Evolutionary conservation across 805 yeast species (phyloP).

Genomic region (Schwanniomyces yamadae): DNA sequence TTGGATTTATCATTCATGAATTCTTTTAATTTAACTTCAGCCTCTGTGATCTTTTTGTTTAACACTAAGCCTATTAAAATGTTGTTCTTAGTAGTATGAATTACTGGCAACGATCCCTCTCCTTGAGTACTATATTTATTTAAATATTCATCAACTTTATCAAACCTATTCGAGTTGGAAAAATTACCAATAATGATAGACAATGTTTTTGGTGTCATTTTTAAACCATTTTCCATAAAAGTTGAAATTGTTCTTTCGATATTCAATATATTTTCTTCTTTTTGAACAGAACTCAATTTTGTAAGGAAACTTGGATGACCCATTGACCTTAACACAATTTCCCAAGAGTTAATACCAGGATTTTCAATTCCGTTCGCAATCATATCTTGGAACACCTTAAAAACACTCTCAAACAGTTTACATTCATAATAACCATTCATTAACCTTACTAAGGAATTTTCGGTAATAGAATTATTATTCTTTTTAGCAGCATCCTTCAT

Average conservation of each 20-base stretch:
- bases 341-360: conserved; percentile 58
- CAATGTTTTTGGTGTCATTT: conserved; percentile 49
- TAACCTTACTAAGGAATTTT: conserved; percentile 39
- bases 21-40: conserved; percentile 42
- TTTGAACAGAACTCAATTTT: conserved; percentile 25
- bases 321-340: conserved; percentile 52
- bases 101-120: conserved; percentile 26
- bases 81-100: conserved; percentile 42
- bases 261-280: conserved; percentile 20
- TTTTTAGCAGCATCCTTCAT: conserved; percentile 20
- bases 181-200: conserved; percentile 49
- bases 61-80: conserved; percentile 45
- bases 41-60: conserved; percentile 40
- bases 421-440: conserved; percentile 47
- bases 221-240: conserved; percentile 22
- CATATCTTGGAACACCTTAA: conserved; percentile 52
- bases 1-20: conserved; percentile 30
- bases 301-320: conserved; percentile 30
- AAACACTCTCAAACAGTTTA: conserved; percentile 34
- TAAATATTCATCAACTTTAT: conserved; percentile 43
- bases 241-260: conserved; percentile 32
- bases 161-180: conserved; percentile 37
- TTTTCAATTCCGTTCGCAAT: conserved; percentile 30
- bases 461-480: conserved; percentile 34
- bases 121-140: conserved; percentile 23